Conservation (phyloP, 768 basidiomycete species). For the Tricholoma sp. region DNA sequence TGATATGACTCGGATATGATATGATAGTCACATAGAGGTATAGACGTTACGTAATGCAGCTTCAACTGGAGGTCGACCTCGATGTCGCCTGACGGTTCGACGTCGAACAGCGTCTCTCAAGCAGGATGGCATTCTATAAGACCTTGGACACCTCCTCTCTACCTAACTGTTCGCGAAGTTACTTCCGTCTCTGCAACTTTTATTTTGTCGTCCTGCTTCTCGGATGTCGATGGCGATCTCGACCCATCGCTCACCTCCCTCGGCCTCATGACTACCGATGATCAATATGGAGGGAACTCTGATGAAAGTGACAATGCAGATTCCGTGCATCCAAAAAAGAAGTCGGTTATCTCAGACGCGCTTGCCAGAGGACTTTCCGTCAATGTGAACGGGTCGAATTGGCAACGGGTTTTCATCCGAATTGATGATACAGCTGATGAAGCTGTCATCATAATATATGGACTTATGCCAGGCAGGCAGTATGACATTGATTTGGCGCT, state of each 20-base stretch:
- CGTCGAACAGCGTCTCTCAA: conserved; percentile 15
- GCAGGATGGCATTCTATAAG: conserved; percentile 65
- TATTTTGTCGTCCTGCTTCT: conserved; percentile 54
- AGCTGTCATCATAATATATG: conserved; percentile 88
- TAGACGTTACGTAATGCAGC: neutral
- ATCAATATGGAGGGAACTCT: conserved; percentile 29
- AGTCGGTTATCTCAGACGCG: conserved; percentile 56
- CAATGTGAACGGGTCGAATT: conserved; percentile 73
- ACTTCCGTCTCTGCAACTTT: conserved; percentile 86
- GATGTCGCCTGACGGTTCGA: conserved; percentile 23
- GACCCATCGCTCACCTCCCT: conserved; percentile 40
- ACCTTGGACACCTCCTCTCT: conserved; percentile 71
- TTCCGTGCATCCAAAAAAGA: conserved; percentile 20
- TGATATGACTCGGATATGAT: no score
- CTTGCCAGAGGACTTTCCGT: conserved; percentile 73
- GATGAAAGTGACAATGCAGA: conserved; percentile 25
- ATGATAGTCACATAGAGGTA: no score
- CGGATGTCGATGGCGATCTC: conserved; percentile 29
- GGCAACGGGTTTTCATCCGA: conserved; percentile 76
- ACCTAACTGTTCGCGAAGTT: conserved; percentile 70
- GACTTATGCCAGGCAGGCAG: conserved; percentile 80
- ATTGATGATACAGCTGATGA: conserved; percentile 81
- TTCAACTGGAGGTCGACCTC: neutral
- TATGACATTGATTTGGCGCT: conserved; percentile 87
- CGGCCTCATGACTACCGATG: conserved; percentile 27